Base-by-base conservation (phyloP, 257 asterid species). In the Pogostemon cablin region DNA sequence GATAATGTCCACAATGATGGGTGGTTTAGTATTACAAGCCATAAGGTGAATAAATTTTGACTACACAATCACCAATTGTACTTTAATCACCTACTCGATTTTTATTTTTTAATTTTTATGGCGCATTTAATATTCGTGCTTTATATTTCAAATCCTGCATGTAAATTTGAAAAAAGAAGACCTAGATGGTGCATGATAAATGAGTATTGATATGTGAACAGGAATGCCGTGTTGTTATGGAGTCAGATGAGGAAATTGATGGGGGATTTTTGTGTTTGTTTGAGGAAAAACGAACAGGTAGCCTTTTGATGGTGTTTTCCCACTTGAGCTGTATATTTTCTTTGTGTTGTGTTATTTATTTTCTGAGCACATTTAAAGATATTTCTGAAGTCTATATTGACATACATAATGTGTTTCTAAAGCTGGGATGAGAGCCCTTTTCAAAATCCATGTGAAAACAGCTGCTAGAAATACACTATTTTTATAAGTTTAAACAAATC, bases 231-330 rank as follows among this genome's bases (percentile, higher is more conserved):
- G 72, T 77, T 60, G 46, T 73, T 59, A 77, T 68, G 32, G 95
- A 87, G 49, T 81, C 90, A 55, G 98, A 93, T 78, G 97, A 90
- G 79, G 98, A 93, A 70, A 76, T 76, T 55, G 95, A 78, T 61
- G 82, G 61, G 61, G 93, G 79, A 7, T 83, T 88, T 79, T 86
- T 86, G 78, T 82, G 87, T 84, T 84, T 88, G 84, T 81, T 91
- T 68, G 75, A 79, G 67, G 95, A 79, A 72, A 83, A 72, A 67
- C 87, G 78, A 74, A 73, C 82, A 80, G 96, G 97, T 88, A 78
- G 66, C 42, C 53, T 52, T 65, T 40, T 34, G 41, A 40, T 10
- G 56, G 37, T 58, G 47, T 62, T 62, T 59, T 72, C 65, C 57
- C 50, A 20, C 73, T 54, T 68, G 12, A 47, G 40, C 6, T 77